Conservation (phyloP, 192 early-diverging fungal genomes). For the Chytriomyces confervae region DNA sequence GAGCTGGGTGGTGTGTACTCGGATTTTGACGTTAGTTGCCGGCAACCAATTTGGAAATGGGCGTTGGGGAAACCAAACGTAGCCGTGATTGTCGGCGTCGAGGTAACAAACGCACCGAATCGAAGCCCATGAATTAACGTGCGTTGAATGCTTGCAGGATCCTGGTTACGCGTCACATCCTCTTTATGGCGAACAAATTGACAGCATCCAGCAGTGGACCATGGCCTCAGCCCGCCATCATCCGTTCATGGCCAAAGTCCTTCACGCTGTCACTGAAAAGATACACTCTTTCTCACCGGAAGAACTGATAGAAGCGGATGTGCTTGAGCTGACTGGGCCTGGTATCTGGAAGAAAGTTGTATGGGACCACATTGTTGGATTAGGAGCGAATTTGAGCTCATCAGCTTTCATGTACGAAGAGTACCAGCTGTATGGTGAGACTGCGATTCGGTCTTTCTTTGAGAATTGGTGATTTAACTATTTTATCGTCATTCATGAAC, state of each 20-base stretch:
- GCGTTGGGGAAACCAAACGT: slow-evolving; percentile 8
- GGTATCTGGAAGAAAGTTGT: slow-evolving; percentile 32
- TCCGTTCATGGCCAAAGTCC: slow-evolving; percentile 34
- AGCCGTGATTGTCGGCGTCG: slow-evolving; percentile 32
- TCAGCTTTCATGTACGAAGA: slow-evolving; percentile 16
- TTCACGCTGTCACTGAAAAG: slow-evolving; percentile 24
- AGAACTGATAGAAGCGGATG: slow-evolving; percentile 26
- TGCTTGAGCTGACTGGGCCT: slow-evolving; percentile 33
- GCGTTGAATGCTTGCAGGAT: neutral
- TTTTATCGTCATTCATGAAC: neutral
- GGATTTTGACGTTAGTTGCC: slow-evolving; percentile 26
- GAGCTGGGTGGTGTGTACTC: slow-evolving; percentile 32
- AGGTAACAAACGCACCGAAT: slow-evolving; percentile 3
- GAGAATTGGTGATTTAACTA: neutral
- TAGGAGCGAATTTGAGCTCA: slow-evolving; percentile 22
- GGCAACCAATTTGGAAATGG: slow-evolving; percentile 15
- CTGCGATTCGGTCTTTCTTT: neutral
- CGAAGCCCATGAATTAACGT: neutral
- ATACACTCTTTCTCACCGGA: slow-evolving; percentile 24
- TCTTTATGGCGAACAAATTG: slow-evolving; percentile 17
- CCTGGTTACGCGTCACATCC: slow-evolving; percentile 9
- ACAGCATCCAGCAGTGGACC: slow-evolving; percentile 36
- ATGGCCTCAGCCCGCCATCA: slow-evolving; percentile 29
- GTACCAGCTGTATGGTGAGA: slow-evolving; percentile 22
- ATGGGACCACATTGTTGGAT: slow-evolving; percentile 4